phyloP scores from a whole-genome alignment of 306 rosid species.

The Fragaria vesca region DNA sequence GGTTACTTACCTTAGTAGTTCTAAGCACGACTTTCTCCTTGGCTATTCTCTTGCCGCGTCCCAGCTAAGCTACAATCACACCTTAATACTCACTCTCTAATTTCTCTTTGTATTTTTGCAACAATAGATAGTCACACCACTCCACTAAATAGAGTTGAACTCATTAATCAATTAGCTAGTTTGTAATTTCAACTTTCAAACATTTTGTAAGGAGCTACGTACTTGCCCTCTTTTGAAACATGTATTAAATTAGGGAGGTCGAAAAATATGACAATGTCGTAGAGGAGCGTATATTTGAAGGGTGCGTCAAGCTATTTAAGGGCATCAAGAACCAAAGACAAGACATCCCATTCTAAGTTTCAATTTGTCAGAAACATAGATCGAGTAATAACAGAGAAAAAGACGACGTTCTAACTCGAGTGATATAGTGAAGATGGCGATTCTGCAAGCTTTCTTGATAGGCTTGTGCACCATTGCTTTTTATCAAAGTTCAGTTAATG shows the following conservation, averaged over 20 bases:
- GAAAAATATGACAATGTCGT: slow-evolving; percentile 1
- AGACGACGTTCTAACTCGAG: slow-evolving; percentile 4
- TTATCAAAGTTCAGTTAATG: slow-evolving; percentile 38
- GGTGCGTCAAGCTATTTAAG: slow-evolving; percentile 36
- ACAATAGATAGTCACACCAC: slow-evolving; percentile 14
- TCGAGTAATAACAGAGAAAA: neutral
- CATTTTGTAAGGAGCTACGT: neutral
- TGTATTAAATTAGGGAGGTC: slow-evolving; percentile 5
- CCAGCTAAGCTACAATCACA: slow-evolving; percentile 29
- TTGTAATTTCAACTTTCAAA: neutral
- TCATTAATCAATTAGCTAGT: neutral
- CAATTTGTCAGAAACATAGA: slow-evolving; percentile 19
- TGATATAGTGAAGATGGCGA: slow-evolving; percentile 34
- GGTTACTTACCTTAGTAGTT: slow-evolving; percentile 17
- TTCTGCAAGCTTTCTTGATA: slow-evolving; percentile 28
- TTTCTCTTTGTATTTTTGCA: slow-evolving; percentile 15
- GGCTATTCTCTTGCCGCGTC: slow-evolving; percentile 30
- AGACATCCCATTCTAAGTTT: slow-evolving; percentile 21
- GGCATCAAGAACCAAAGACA: slow-evolving; percentile 24
- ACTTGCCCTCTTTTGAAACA: neutral
- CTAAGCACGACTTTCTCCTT: slow-evolving; percentile 26
- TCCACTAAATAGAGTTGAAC: neutral
- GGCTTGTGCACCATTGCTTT: slow-evolving; percentile 32
- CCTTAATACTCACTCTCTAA: neutral
- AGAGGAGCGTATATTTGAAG: neutral